Conservation (phyloP, 75 land plant species). For the Pinus taeda region DNA sequence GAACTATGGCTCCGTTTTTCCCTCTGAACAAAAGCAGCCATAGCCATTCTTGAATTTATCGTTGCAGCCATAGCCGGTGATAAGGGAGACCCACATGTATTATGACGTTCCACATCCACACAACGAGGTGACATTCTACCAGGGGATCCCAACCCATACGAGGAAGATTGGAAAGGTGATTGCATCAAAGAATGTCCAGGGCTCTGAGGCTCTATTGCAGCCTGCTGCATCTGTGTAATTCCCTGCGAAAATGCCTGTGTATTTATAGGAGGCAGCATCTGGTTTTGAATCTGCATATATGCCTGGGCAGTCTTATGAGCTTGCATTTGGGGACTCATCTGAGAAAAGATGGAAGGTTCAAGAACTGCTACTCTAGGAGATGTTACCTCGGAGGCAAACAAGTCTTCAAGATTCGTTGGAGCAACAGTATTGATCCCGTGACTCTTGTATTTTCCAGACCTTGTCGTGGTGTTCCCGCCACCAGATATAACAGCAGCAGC, state of each 20-base stretch:
- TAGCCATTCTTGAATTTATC: constrained; percentile 3
- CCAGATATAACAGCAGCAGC: constrained; percentile 18
- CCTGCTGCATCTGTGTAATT: constrained; percentile 13
- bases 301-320: constrained; percentile 43
- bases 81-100: constrained; percentile 2
- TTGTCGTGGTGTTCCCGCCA: constrained; percentile 11
- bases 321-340: constrained; percentile 22
- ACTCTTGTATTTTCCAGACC: constrained; percentile 24
- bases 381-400: constrained; percentile 65
- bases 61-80: constrained; percentile 34
- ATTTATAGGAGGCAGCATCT: constrained; percentile 62
- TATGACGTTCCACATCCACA: constrained; percentile 20
- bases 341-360: constrained; percentile 45
- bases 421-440: constrained; percentile 31
- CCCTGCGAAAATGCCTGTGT: constrained; percentile 48
- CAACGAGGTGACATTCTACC: constrained; percentile 63
- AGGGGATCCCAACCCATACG: constrained; percentile 44
- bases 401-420: constrained; percentile 68
- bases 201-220: constrained; percentile 9
- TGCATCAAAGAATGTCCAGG: constrained; percentile 37
- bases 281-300: constrained; percentile 48
- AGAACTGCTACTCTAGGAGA: constrained; percentile 41
- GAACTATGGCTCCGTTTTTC: constrained; percentile 58
- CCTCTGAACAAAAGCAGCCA: constrained; percentile 27
- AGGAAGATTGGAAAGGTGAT: constrained; percentile 16